Evolutionary conservation across 352 stramenopile species (phyloP).

Genomic region (Pythium brachiatum): DNA sequence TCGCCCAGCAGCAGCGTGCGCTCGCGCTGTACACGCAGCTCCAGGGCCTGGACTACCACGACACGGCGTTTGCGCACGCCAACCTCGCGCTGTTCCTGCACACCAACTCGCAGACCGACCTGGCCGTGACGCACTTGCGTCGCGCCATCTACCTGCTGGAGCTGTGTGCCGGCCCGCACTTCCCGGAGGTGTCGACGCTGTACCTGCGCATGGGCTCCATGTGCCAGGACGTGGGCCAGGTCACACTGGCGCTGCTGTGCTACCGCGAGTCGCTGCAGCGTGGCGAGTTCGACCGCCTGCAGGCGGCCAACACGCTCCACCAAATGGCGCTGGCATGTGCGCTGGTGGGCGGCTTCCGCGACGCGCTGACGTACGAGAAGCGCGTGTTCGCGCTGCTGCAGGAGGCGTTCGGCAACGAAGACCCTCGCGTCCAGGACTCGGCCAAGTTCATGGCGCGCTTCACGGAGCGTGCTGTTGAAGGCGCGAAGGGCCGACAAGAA

Average conservation of each 20-base stretch:
- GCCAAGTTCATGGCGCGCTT: constrained; percentile 85
- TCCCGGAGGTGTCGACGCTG: constrained; percentile 86
- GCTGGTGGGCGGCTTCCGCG: constrained; percentile 75
- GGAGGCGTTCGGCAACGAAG: constrained; percentile 78
- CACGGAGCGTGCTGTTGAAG: constrained; percentile 86
- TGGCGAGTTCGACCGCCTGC: constrained; percentile 83
- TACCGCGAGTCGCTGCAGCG: constrained; percentile 85
- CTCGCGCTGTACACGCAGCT: constrained; percentile 92
- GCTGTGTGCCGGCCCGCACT: constrained; percentile 87
- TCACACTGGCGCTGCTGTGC: constrained; percentile 85
- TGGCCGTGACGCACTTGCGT: constrained; percentile 87
- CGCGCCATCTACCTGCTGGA: constrained; percentile 93
- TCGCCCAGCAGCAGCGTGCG: constrained; percentile 87
- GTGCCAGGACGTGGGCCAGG: constrained; percentile 90
- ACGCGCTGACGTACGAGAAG: constrained; percentile 89
- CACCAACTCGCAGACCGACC: constrained; percentile 77
- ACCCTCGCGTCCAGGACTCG: constrained; percentile 77
- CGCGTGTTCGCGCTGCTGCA: constrained; percentile 84
- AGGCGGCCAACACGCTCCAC: constrained; percentile 85
- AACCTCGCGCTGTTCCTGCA: constrained; percentile 92
- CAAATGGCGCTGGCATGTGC: constrained; percentile 84
- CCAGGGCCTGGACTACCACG: constrained; percentile 90
- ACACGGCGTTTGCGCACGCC: constrained; percentile 89
- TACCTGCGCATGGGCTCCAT: constrained; percentile 95
- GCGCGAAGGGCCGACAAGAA: constrained; percentile 74